Evolutionary conservation across 192 early-diverging fungal species (phyloP).

Genomic region (Backusella tuberculispora): DNA sequence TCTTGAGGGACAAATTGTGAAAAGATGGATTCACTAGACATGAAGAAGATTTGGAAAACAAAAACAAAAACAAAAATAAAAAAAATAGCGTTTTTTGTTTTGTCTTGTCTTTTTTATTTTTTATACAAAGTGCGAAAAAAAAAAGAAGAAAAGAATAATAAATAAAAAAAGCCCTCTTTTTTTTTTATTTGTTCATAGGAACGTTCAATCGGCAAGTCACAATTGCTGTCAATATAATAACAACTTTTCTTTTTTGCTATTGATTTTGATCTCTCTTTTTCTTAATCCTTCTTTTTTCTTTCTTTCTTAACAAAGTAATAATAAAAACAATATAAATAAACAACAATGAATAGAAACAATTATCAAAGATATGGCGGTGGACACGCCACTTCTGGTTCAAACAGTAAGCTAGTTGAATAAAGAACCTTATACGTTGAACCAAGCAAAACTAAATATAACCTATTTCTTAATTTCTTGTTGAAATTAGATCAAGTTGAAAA

Average conservation of each 20-base stretch:
- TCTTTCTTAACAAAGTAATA: not conserved
- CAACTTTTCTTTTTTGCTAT: not conserved
- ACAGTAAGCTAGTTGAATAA: not conserved
- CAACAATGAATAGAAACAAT: not conserved
- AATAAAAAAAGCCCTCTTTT: no score
- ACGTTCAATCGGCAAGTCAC: no score
- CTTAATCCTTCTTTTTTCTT: not conserved
- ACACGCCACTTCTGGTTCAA: not conserved
- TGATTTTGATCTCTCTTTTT: not conserved
- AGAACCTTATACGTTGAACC: not conserved
- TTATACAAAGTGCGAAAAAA: no score
- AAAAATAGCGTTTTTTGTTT: no score
- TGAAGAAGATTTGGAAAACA: not conserved
- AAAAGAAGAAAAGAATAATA: no score
- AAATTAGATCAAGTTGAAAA: not conserved
- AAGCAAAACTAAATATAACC: not conserved
- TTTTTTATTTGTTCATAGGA: no score
- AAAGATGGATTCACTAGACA: not conserved
- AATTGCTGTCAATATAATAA: not conserved
- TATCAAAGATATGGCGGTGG: not conserved
- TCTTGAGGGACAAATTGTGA: conserved; percentile 7
- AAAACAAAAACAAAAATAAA: no score
- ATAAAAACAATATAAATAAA: not conserved
- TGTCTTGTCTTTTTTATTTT: no score
- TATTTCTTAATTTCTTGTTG: not conserved